These are phyloP conservation scores for Salix purpurea DNA, from an alignment of 345 rosid species.

Conservation along the genomic window DNA sequence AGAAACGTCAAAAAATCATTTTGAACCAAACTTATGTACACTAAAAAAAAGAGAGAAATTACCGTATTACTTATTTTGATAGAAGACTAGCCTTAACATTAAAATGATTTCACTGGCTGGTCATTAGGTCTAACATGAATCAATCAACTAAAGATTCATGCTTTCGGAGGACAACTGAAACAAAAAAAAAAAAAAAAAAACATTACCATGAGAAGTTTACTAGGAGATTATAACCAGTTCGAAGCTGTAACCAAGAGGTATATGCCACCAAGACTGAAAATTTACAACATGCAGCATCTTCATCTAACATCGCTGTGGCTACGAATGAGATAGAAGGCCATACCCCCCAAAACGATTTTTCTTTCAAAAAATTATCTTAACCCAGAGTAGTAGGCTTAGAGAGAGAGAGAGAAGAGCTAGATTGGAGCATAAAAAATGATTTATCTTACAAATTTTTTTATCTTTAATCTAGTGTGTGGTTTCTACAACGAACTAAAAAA, in stretches of 20 bases:
- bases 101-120: no score
- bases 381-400: neutral
- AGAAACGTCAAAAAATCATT: no score
- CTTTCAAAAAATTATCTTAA: neutral
- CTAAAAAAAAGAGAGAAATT: no score
- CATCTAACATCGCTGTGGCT: neutral
- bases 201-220: neutral
- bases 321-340: neutral
- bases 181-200: no score
- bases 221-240: neutral
- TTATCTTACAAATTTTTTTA: neutral
- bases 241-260: neutral
- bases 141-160: no score
- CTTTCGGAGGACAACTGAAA: no score
- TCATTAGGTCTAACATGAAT: no score
- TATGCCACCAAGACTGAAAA: neutral
- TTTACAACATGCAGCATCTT: neutral
- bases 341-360: neutral
- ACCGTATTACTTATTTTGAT: no score
- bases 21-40: no score
- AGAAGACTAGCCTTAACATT: no score
- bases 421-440: neutral
- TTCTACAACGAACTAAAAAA: neutral
- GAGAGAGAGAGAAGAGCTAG: neutral
- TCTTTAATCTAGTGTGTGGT: neutral